Conservation (phyloP, 2,329 filamentous ascomycete species). For the Apiospora sp. region DNA sequence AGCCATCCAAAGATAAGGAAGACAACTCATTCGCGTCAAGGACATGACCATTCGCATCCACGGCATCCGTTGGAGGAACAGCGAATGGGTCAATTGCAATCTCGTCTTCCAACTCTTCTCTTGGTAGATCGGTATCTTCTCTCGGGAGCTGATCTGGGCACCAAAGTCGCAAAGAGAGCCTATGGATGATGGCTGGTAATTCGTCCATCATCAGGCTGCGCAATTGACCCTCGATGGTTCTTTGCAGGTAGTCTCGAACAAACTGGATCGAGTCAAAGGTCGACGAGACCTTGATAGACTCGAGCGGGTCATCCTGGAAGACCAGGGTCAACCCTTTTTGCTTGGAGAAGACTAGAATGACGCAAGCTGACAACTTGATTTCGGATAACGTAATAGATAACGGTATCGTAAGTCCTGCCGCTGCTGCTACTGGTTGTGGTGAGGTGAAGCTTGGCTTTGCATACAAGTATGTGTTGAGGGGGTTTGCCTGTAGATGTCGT, state of each 20-base stretch:
- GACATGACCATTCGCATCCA: slow-evolving; percentile 81
- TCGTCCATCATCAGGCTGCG: slow-evolving; percentile 98
- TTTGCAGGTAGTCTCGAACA: slow-evolving; percentile 94
- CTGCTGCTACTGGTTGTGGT: slow-evolving; percentile 88
- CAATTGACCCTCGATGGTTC: slow-evolving; percentile 92
- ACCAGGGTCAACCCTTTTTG: slow-evolving; percentile 97
- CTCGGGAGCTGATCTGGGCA: slow-evolving; percentile 83
- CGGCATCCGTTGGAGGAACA: slow-evolving; percentile 80
- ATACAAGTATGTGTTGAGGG: slow-evolving; percentile 92
- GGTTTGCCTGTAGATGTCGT: slow-evolving; percentile 75
- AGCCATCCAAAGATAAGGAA: slow-evolving; percentile 78
- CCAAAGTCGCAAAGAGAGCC: slow-evolving; percentile 87
- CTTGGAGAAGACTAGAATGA: slow-evolving; percentile 96
- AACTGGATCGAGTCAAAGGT: slow-evolving; percentile 99
- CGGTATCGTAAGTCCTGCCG: slow-evolving; percentile 94
- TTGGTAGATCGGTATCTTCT: slow-evolving; percentile 65
- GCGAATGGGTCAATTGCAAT: slow-evolving; percentile 80
- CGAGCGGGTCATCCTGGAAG: slow-evolving; percentile 96
- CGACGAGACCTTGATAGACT: slow-evolving; percentile 97
- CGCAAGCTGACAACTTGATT: slow-evolving; percentile 94
- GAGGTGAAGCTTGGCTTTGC: slow-evolving; percentile 93
- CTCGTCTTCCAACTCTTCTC: slow-evolving; percentile 60
- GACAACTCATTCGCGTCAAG: slow-evolving; percentile 79
- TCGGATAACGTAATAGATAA: slow-evolving; percentile 95
- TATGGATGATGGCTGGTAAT: slow-evolving; percentile 93